These are phyloP conservation scores for Penicillium antarcticum DNA, from an alignment of 495 filamentous ascomycete species.

Conservation along the genomic window DNA sequence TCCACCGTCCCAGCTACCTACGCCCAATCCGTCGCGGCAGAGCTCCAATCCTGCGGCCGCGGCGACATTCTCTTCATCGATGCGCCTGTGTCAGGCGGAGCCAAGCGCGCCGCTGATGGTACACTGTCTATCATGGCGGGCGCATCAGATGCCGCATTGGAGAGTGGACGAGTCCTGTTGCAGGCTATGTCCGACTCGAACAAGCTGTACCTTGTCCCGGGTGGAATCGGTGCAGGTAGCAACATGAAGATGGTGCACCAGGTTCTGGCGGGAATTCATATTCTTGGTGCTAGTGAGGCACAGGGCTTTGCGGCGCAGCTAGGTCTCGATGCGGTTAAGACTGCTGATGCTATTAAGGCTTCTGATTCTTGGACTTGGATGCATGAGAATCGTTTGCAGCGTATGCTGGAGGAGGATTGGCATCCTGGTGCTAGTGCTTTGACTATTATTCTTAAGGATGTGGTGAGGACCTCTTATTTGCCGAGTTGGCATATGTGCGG, in stretches of 20 bases:
- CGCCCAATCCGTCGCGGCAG: slow-evolving; percentile 53
- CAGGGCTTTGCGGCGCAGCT: slow-evolving; percentile 69
- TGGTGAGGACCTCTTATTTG: slow-evolving; percentile 30
- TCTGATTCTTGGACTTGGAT: slow-evolving; percentile 74
- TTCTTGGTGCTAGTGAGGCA: slow-evolving; percentile 67
- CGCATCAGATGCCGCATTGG: slow-evolving; percentile 53
- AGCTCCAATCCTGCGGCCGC: slow-evolving; percentile 52
- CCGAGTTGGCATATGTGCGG: not conserved
- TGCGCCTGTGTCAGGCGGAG: slow-evolving; percentile 75
- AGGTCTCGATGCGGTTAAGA: slow-evolving; percentile 58
- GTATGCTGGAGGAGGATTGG: slow-evolving; percentile 67
- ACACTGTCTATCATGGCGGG: slow-evolving; percentile 81
- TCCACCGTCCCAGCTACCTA: slow-evolving; percentile 72
- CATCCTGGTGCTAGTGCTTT: slow-evolving; percentile 63
- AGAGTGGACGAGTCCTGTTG: slow-evolving; percentile 57
- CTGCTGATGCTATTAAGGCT: slow-evolving; percentile 53
- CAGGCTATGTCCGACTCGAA: slow-evolving; percentile 55
- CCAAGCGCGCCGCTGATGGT: slow-evolving; percentile 66
- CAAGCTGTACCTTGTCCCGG: slow-evolving; percentile 71
- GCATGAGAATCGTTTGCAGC: slow-evolving; percentile 71
- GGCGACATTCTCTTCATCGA: slow-evolving; percentile 69
- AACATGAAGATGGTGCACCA: slow-evolving; percentile 90
- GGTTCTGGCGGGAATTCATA: slow-evolving; percentile 73
- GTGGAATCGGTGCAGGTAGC: slow-evolving; percentile 72
- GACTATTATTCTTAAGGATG: slow-evolving; percentile 78